A percentile compares a stretch with the other conserved stretches of the same genome.
Conservation (phyloP, 148 eudicot species). For the Rhododendron ferrugineum region DNA sequence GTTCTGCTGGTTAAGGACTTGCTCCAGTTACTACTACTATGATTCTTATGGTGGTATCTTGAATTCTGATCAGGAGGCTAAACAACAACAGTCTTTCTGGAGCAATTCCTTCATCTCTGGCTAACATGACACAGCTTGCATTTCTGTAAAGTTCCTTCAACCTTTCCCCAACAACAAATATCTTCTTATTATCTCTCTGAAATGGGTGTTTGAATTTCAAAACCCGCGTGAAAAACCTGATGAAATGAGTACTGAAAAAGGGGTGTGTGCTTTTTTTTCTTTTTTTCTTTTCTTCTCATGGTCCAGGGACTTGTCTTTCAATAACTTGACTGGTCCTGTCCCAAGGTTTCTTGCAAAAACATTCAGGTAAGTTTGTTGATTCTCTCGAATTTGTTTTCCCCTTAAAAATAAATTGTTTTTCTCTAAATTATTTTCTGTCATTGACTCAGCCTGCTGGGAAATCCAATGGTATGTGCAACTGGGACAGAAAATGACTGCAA, state of each 20-base stretch:
- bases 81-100: slow-evolving; percentile 86
- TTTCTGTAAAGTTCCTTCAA: slow-evolving; percentile 49
- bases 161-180: background rate
- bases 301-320: slow-evolving; percentile 84
- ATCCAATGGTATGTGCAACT: slow-evolving; percentile 73
- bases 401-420: background rate
- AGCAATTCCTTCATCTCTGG: slow-evolving; percentile 61
- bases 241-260: background rate
- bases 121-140: slow-evolving; percentile 76
- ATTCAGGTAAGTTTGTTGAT: slow-evolving; percentile 53
- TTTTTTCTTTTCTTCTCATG: background rate
- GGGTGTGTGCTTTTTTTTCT: background rate
- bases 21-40: background rate
- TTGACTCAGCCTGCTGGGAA: slow-evolving; percentile 65
- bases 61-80: slow-evolving; percentile 56
- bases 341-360: slow-evolving; percentile 77
- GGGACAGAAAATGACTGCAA: slow-evolving; percentile 63
- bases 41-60: background rate
- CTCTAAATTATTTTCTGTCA: slow-evolving; percentile 1
- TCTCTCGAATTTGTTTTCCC: background rate
- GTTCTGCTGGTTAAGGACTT: background rate
- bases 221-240: background rate
- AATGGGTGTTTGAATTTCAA: background rate
- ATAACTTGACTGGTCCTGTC: slow-evolving; percentile 86
- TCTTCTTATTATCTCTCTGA: background rate